These are phyloP conservation scores for Naganishia liquefaciens DNA, from an alignment of 1,284 basidiomycete genomes.

Conservation along the genomic window DNA sequence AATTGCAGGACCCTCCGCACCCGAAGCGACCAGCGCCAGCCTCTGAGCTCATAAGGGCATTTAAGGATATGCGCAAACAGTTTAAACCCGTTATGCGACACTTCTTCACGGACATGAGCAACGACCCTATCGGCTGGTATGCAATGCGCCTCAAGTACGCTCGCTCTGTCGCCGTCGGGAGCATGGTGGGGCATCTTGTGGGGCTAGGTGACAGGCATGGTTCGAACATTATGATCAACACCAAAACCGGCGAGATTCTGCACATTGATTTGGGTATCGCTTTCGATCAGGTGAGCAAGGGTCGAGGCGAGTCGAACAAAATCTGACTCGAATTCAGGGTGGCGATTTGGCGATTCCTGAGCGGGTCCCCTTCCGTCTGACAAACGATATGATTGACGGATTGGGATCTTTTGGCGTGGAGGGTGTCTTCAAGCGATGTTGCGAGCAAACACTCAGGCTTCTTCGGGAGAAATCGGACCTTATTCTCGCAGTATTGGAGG, in stretches of 20 bases:
- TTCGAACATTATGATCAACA: conserved; percentile 90
- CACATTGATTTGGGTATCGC: conserved; percentile 97
- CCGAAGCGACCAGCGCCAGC: conserved; percentile 45
- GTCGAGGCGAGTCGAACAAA: background rate
- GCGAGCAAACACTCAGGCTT: conserved; percentile 90
- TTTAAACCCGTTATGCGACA: conserved; percentile 89
- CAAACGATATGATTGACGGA: conserved; percentile 89
- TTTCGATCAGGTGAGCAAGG: conserved; percentile 77
- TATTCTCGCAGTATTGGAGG: conserved; percentile 91
- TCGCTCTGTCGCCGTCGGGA: conserved; percentile 87
- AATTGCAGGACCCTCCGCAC: conserved; percentile 35
- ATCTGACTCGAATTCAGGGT: conserved; percentile 61
- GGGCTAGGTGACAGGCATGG: conserved; percentile 92
- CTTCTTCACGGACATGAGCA: conserved; percentile 87
- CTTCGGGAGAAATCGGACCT: conserved; percentile 79
- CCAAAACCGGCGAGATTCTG: conserved; percentile 77
- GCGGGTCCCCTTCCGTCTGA: conserved; percentile 90
- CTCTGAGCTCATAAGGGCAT: conserved; percentile 57
- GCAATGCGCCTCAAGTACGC: conserved; percentile 87
- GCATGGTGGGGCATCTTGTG: conserved; percentile 89
- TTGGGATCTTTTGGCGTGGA: conserved; percentile 87
- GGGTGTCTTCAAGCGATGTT: conserved; percentile 91
- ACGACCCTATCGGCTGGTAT: conserved; percentile 87
- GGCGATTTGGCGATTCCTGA: conserved; percentile 80
- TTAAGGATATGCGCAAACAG: conserved; percentile 59